Evolutionary conservation across 2,329 filamentous ascomycete genomes (phyloP), one percentile per base, ranked within the genome.

Genomic region (Fusarium begoniae): DNA sequence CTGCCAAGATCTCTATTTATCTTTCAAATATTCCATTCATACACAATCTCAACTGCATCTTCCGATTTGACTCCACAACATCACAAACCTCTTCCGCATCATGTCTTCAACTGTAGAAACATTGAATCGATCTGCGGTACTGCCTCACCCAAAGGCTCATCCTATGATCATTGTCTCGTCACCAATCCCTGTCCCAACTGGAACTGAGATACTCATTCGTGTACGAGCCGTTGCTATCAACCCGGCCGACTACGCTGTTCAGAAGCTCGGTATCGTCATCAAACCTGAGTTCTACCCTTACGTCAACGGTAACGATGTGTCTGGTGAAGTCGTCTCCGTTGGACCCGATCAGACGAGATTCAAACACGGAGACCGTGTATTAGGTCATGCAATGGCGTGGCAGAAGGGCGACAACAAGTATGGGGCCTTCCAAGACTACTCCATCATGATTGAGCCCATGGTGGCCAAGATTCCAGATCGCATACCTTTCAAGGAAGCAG

Each of bases 1-100:
- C 11, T 15, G 10, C 0, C 5, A 22, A 3, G 2, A 10, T 3
- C 3, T 32, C 3, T 6, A 24, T 15, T 6, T 22, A 8, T 28
- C 2, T 2, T 37, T 2, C 1, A 13, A 14, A 18, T 14, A 7
- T 7, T 51, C 7, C 11, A 13, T 13, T 35, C 2, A 9, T 24
- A n/a, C 13, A 32, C 13, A 14, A 3, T 14, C 0, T 32, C 32
- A 32, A 32, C 32, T 28, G 10, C 2, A 30, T 17, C 9, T 48
- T 12, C 1, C 5, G 5, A n/a, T 24, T 17, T 7, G 3, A 3
- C 20, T 15, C 5, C 7, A 24, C 2, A 8, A 10, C 15, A 26
- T 6, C 5, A 4, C 10, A 24, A 20, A 11, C 3, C 0, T 4
- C 8, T 17, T 26, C 17, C 8, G 3, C 2, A 41, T 22, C 37